phyloP scores from a whole-genome alignment of 1,284 basidiomycete species.

The Cystobasidium slooffiae region DNA sequence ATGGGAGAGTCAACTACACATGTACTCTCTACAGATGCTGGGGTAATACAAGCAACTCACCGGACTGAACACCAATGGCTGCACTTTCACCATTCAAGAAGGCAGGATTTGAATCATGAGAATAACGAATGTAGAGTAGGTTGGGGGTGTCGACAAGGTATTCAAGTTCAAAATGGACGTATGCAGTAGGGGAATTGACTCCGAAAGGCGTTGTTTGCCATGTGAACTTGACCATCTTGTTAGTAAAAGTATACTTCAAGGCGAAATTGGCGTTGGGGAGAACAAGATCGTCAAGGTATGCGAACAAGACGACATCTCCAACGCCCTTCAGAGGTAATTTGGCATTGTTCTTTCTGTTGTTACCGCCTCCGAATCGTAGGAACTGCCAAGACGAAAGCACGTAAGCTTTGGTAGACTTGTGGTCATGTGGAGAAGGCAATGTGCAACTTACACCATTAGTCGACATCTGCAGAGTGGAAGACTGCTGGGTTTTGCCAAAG shows the following conservation, averaged over 20 bases:
- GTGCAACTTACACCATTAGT: slow-evolving; percentile 22
- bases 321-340: slow-evolving; percentile 5
- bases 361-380: slow-evolving; percentile 21
- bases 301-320: slow-evolving; percentile 13
- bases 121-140: slow-evolving; percentile 5
- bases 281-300: slow-evolving; percentile 22
- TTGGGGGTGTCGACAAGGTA: slow-evolving; percentile 21
- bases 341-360: slow-evolving; percentile 10
- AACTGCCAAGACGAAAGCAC: slow-evolving; percentile 1
- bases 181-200: not conserved
- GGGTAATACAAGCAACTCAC: not conserved
- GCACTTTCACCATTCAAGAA: slow-evolving; percentile 20
- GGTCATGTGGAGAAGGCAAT: not conserved
- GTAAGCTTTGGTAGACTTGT: not conserved
- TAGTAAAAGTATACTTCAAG: slow-evolving; percentile 14
- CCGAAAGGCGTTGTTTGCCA: slow-evolving; percentile 21
- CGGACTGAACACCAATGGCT: slow-evolving; percentile 18
- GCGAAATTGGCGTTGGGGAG: slow-evolving; percentile 13
- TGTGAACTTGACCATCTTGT: slow-evolving; percentile 15
- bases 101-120: slow-evolving; percentile 7
- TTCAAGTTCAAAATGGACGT: slow-evolving; percentile 23
- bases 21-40: not conserved
- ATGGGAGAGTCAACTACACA: not conserved
- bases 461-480: slow-evolving; percentile 7
- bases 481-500: not conserved